Evolutionary conservation across 768 basidiomycete genomes (phyloP), one percentile per base, ranked within the genome.

Genomic region (Boletus pseudopeckii): DNA sequence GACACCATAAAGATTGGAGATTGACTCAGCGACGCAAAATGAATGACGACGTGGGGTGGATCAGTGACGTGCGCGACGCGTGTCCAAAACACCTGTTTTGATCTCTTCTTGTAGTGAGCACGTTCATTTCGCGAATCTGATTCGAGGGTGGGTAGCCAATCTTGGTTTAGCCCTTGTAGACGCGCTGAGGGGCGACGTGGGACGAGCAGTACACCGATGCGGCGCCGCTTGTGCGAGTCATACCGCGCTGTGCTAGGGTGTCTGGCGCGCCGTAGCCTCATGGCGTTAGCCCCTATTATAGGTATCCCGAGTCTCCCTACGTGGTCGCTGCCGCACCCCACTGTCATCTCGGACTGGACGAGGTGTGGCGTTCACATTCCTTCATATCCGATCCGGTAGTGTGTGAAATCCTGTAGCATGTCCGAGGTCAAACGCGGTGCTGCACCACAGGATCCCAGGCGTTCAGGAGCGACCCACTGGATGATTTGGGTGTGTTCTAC

Each of bases 111-210:
- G n/a, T 18, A 9, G 20, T 36, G 53, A n/a, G 40, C 55, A 60
- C 56, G 54, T 54, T 66, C 61, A 62, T 54, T 50, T 54, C 64
- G 61, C 52, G 54, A 56, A 65, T 64, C 58, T 32, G 53, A 64
- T 57, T 65, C 55, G 50, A 60, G 58, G 64, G 61, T 45, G 41
- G 34, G 22, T 50, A 57, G 49, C 54, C 60, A 63, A 64, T 65
- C 63, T 64, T 22, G 55, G 59, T 15, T 14, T 33, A 22, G 44
- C 48, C 36, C 41, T 58, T n/a, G 43, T 14, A 11, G 38, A 43
- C 45, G 33, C 14, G 26, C 32, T 20, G 48, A 48, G 52, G 28
- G 9, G 10, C 32, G 42, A 38, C 17, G 30, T 13, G 37, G 36
- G 5, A 39, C 10, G 54, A 32, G 15, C 30, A 46, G 30, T 43